phyloP scores from a whole-genome alignment of 345 rosid genomes.

The Ailanthus altissimus region DNA sequence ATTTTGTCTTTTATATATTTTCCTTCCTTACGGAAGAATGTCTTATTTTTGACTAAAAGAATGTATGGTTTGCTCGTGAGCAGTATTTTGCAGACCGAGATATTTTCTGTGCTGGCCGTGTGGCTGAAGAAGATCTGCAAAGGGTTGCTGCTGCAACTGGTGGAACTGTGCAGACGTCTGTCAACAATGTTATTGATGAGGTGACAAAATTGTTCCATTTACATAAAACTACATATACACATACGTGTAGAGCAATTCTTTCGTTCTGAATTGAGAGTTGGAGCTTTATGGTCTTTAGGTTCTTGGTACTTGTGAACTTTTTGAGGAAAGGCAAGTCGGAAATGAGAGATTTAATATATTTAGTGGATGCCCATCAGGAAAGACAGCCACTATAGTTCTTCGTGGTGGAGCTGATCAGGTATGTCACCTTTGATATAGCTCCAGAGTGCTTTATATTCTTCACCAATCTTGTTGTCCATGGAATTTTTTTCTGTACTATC shows the following conservation, averaged over 20 bases:
- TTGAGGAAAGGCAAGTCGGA: constrained; percentile 98
- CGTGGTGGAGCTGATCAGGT: constrained; percentile 99
- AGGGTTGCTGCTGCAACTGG: constrained; percentile 98
- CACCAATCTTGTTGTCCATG: not conserved
- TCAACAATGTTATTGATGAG: constrained; percentile 90
- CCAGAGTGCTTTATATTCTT: not conserved
- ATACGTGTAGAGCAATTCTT: not conserved
- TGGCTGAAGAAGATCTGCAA: constrained; percentile 87
- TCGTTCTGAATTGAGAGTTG: constrained; percentile 7
- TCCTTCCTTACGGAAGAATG: not conserved
- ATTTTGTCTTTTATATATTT: not conserved
- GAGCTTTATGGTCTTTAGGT: constrained; percentile 52
- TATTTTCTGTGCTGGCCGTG: constrained; percentile 99
- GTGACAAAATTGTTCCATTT: constrained; percentile 28
- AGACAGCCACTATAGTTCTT: constrained; percentile 94
- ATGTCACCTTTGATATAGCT: constrained; percentile 21
- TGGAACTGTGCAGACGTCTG: constrained; percentile 95
- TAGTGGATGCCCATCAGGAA: constrained; percentile 96
- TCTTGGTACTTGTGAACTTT: constrained; percentile 93
- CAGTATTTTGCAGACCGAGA: constrained; percentile 99
- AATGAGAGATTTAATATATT: constrained; percentile 97
- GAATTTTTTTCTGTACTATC: constrained; percentile 5
- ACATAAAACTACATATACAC: not conserved
- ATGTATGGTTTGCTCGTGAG: constrained; percentile 25
- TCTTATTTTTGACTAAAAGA: not conserved